These are phyloP conservation scores for Mycena venus DNA, from an alignment of 768 basidiomycete species.

Conservation along the genomic window DNA sequence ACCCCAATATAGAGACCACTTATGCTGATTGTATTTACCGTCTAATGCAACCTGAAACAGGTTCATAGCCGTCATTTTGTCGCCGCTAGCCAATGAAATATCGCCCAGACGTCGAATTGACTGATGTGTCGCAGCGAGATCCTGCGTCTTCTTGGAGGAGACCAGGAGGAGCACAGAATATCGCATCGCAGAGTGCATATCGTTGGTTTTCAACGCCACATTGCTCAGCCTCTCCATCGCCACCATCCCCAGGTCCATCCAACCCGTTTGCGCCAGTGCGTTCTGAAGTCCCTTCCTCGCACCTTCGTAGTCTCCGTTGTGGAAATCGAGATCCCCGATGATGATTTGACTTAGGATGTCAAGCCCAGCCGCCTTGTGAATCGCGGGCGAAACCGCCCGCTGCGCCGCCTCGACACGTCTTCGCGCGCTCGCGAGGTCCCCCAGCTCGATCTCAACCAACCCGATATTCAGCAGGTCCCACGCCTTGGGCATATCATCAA, in stretches of 20 bases:
- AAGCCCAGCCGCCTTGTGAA: background rate
- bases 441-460: conserved; percentile 16
- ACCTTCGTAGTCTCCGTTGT: background rate
- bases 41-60: background rate
- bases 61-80: background rate
- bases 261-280: background rate
- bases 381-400: background rate
- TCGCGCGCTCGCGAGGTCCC: background rate
- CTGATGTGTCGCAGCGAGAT: conserved; percentile 13
- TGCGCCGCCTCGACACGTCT: background rate
- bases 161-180: conserved; percentile 2
- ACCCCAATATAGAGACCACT: too few relatives aligned
- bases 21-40: too few relatives aligned
- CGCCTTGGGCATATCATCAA: conserved; percentile 3
- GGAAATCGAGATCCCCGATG: background rate
- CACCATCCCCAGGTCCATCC: conserved; percentile 11
- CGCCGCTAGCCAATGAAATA: background rate
- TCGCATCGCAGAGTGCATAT: background rate
- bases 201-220: background rate
- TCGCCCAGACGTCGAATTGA: conserved; percentile 16
- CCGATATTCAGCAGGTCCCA: conserved; percentile 19
- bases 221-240: conserved; percentile 16
- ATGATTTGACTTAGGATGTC: background rate
- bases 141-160: background rate
- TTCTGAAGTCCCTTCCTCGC: background rate